Percentiles rank a stretch among this genome's conserved stretches.
Evolutionary conservation across 306 rosid genomes (phyloP).

Genomic region (Lupinus albus): DNA sequence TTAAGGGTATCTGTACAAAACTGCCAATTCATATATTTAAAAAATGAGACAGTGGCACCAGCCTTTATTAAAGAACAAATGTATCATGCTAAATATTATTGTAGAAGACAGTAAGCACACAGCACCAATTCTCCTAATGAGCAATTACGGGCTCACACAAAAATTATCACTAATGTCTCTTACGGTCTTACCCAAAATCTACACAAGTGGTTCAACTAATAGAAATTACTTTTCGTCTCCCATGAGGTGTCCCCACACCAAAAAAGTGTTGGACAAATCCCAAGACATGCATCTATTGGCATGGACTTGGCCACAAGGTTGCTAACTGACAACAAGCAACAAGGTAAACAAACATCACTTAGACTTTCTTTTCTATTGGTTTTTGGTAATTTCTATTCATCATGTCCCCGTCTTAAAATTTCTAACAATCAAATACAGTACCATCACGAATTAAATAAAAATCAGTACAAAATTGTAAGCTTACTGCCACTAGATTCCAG

Average conservation of each 20-base stretch:
- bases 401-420: slow-evolving; percentile 2
- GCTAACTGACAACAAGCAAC: slow-evolving; percentile 16
- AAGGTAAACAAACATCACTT: slow-evolving; percentile 6
- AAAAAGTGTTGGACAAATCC: too few species aligned
- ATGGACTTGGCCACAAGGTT: not conserved
- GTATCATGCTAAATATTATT: slow-evolving; percentile 8
- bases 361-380: not conserved
- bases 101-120: not conserved
- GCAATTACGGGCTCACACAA: slow-evolving; percentile 7
- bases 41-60: not conserved
- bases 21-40: not conserved
- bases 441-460: slow-evolving; percentile 26
- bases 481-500: slow-evolving; percentile 97
- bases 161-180: slow-evolving; percentile 1
- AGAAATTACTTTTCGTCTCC: too few species aligned
- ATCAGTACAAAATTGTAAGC: slow-evolving; percentile 40
- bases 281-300: too few species aligned
- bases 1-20: not conserved
- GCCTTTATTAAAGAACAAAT: slow-evolving; percentile 15
- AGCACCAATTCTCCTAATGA: slow-evolving; percentile 13
- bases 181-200: slow-evolving; percentile 5
- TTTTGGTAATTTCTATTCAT: slow-evolving; percentile 1
- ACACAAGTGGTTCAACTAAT: too few species aligned
- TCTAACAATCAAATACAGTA: slow-evolving; percentile 24
- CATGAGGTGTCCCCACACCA: too few species aligned